Conservation (phyloP, 441 rosid species). For the Gossypium trilobum region DNA sequence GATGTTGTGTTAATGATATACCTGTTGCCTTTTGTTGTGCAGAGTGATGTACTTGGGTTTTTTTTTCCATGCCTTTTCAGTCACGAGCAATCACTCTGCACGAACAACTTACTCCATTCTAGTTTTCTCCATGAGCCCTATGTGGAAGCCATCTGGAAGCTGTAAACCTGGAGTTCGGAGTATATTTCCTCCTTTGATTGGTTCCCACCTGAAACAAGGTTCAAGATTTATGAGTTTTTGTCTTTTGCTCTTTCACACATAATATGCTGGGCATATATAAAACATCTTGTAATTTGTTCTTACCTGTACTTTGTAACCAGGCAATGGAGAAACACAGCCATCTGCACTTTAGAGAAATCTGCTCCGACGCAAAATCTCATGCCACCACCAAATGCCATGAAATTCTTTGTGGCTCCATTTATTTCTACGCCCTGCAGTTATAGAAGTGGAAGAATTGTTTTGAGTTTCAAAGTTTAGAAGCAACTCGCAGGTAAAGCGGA, state of each 20-base stretch:
- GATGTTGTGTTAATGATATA: not conserved
- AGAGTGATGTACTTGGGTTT: slow-evolving; percentile 55
- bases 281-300: not conserved
- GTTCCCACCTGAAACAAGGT: slow-evolving; percentile 51
- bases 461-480: not conserved
- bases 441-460: not conserved
- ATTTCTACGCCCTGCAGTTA: slow-evolving; percentile 50
- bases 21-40: slow-evolving; percentile 13
- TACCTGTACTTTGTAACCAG: slow-evolving; percentile 83
- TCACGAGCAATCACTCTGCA: no score
- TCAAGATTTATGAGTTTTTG: slow-evolving; percentile 15
- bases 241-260: not conserved
- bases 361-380: slow-evolving; percentile 96
- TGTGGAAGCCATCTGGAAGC: slow-evolving; percentile 75
- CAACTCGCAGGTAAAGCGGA: slow-evolving; percentile 12
- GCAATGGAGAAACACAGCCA: slow-evolving; percentile 87
- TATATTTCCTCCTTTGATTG: slow-evolving; percentile 64
- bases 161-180: slow-evolving; percentile 82
- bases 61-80: not conserved
- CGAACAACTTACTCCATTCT: slow-evolving; percentile 19
- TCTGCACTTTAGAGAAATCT: slow-evolving; percentile 82
- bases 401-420: slow-evolving; percentile 56
- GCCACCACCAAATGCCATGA: slow-evolving; percentile 99
- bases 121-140: slow-evolving; percentile 39
- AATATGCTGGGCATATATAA: not conserved